phyloP scores from a whole-genome alignment of 306 rosid species.

The Clitoria ternatea region DNA sequence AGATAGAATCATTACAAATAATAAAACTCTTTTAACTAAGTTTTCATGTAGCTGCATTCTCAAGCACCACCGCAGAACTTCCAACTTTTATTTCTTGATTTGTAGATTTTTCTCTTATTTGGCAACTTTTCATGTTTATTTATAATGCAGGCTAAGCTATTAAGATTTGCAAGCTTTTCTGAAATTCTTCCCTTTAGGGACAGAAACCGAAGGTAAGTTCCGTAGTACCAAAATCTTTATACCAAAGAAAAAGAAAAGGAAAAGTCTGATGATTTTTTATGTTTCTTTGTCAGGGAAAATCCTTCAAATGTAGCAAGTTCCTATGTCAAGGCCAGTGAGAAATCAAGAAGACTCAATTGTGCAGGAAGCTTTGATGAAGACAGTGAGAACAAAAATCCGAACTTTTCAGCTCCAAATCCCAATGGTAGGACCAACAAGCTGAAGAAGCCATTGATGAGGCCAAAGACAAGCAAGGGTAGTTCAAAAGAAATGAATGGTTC shows the following conservation, averaged over 20 bases:
- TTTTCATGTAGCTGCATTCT: too few relatives aligned
- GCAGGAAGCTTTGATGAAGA: constrained; percentile 20
- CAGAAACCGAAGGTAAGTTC: constrained; percentile 35
- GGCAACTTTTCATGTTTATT: background rate
- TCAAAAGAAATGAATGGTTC: constrained; percentile 7
- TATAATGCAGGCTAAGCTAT: constrained; percentile 34
- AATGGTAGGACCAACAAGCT: constrained; percentile 16
- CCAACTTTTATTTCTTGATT: background rate
- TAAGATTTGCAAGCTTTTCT: constrained; percentile 37
- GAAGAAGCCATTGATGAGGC: constrained; percentile 22
- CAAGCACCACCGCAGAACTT: too few relatives aligned
- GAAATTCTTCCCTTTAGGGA: constrained; percentile 44
- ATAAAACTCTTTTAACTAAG: too few relatives aligned
- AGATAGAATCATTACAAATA: too few relatives aligned
- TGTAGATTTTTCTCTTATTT: background rate
- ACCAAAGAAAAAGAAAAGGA: background rate
- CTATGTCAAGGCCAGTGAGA: constrained; percentile 7
- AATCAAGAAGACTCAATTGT: constrained; percentile 17
- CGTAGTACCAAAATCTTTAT: too few relatives aligned
- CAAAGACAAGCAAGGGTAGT: constrained; percentile 3
- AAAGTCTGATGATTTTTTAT: background rate
- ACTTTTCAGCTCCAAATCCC: constrained; percentile 19
- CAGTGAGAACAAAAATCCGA: constrained; percentile 49
- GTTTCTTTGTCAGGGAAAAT: constrained; percentile 21
- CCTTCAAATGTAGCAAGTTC: constrained; percentile 15